Conservation (phyloP, 1,284 basidiomycete genomes). For the Ceratobasidium sp. region DNA sequence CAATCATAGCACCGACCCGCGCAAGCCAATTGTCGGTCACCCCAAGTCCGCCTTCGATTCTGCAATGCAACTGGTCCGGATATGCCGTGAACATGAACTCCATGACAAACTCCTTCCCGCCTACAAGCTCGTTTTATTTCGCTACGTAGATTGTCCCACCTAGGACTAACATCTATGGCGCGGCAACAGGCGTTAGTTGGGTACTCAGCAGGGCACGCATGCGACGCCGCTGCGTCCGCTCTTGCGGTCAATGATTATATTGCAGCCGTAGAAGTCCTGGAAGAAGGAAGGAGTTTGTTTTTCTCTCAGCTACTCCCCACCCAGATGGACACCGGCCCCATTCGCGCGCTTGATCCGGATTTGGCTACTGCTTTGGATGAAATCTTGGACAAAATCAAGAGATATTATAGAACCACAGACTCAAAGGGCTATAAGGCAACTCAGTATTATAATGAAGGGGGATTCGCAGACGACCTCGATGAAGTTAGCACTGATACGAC, state of each 20-base stretch:
- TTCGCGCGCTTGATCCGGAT: background rate
- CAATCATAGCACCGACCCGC: background rate
- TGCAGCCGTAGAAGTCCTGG: constrained; percentile 31
- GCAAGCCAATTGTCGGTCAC: background rate
- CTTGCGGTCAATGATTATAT: background rate
- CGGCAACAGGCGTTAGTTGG: background rate
- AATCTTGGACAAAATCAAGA: constrained; percentile 8
- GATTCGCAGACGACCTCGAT: constrained; percentile 17
- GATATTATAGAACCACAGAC: background rate
- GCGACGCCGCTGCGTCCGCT: constrained; percentile 19
- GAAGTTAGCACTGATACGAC: background rate
- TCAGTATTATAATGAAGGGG: background rate
- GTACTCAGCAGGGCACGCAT: background rate
- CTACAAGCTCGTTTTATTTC: background rate
- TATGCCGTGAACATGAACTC: background rate
- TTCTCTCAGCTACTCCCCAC: constrained; percentile 16
- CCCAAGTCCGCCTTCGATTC: background rate
- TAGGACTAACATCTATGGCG: background rate
- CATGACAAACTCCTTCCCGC: background rate
- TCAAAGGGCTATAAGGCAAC: background rate
- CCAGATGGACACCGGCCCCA: constrained; percentile 7
- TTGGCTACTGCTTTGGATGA: constrained; percentile 9
- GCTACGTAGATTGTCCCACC: background rate
- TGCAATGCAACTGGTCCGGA: background rate
- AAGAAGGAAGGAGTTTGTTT: constrained; percentile 16